A percentile compares a stretch with the other conserved stretches of the same genome.
phyloP scores from a whole-genome alignment of 2,329 filamentous ascomycete genomes.

The Botrytis galanthina region DNA sequence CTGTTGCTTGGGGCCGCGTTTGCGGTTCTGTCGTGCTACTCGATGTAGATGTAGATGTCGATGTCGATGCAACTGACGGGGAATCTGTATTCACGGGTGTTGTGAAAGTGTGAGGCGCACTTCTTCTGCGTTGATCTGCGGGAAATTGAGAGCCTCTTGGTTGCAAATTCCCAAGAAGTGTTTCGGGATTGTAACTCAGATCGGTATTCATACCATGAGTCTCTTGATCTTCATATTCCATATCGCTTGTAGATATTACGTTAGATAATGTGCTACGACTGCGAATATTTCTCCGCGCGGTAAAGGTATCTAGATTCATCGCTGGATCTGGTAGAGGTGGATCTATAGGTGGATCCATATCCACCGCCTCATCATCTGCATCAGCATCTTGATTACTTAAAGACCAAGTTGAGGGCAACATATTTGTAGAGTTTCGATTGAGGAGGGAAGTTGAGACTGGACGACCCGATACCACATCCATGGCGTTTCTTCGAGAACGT shows the following conservation, averaged over 20 bases:
- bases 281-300: background rate
- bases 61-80: background rate
- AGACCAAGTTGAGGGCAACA: no score
- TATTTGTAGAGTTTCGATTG: no score
- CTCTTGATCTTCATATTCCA: background rate
- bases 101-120: background rate
- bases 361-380: background rate
- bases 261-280: background rate
- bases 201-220: background rate
- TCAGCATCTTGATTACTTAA: background rate
- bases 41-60: background rate
- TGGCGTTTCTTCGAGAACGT: background rate
- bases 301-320: background rate
- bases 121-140: background rate
- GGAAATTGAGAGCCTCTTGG: rapidly evolving
- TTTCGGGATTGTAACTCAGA: no score
- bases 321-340: background rate
- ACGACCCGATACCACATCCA: background rate
- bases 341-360: background rate
- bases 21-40: background rate
- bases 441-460: no score
- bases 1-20: background rate
- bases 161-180: background rate
- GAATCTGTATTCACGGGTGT: background rate
- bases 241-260: background rate